Percentiles rank a stretch among this genome's conserved stretches.
Evolutionary conservation across 1,284 basidiomycete species (phyloP).

Genomic region (Ustilago loliicola): DNA sequence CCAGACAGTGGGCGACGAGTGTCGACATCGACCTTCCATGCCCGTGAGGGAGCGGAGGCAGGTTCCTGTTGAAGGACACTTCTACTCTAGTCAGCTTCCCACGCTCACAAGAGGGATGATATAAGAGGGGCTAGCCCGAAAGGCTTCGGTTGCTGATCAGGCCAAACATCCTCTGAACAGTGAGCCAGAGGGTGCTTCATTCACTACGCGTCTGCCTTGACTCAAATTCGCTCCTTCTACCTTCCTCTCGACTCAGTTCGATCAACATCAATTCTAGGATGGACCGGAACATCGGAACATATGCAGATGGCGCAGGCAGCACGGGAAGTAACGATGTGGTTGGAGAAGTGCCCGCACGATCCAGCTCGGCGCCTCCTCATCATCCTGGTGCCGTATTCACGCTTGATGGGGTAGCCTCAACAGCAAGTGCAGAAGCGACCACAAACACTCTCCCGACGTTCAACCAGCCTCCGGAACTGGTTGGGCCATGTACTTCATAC

Average conservation of each 20-base stretch:
- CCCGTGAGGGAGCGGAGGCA: neutral
- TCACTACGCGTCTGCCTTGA: neutral
- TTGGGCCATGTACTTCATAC: constrained; percentile 2
- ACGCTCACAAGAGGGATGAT: neutral
- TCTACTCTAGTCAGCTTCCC: neutral
- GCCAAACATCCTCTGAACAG: neutral
- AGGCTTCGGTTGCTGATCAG: neutral
- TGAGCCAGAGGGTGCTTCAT: neutral
- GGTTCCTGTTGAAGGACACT: constrained; percentile 2
- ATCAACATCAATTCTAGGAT: neutral
- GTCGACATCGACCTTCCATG: neutral
- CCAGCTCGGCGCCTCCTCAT: constrained; percentile 20
- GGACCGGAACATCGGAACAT: constrained; percentile 13
- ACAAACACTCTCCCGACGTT: neutral
- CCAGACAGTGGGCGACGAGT: neutral
- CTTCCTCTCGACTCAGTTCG: neutral
- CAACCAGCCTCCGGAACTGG: neutral
- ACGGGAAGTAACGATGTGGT: neutral
- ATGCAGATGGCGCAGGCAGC: neutral
- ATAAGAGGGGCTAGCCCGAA: neutral
- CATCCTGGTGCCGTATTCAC: neutral
- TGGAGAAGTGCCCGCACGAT: constrained; percentile 9
- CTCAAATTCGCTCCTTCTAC: neutral
- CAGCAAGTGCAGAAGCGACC: neutral
- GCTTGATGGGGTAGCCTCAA: neutral